These are phyloP conservation scores for Mediolabrus comicus DNA, from an alignment of 108 stramenopile species.

Conservation along the genomic window DNA sequence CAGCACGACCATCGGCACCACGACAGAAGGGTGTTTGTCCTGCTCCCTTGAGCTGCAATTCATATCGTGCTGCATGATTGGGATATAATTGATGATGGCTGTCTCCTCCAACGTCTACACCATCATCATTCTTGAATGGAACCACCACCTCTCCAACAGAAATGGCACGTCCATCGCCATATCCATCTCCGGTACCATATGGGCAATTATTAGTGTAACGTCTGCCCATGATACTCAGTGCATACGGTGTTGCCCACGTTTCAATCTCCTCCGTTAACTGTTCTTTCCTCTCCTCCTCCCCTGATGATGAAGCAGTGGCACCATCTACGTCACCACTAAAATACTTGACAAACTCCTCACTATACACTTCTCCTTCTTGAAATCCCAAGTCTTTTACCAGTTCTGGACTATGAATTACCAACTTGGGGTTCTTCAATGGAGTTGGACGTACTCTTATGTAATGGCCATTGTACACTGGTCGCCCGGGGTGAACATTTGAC, in stretches of 20 bases:
- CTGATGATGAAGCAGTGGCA: not conserved
- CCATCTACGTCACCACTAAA: conserved; percentile 67
- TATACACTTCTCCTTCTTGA: conserved; percentile 37
- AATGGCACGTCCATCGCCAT: conserved; percentile 90
- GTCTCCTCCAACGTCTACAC: not conserved
- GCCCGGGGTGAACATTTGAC: conserved; percentile 17
- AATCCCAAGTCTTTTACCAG: conserved; percentile 52
- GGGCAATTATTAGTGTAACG: conserved; percentile 78
- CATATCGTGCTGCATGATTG: conserved; percentile 46
- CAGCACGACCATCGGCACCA: conserved; percentile 94
- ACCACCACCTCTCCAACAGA: conserved; percentile 67
- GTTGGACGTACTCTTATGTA: conserved; percentile 73
- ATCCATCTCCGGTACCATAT: conserved; percentile 83
- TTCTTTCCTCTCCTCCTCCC: not conserved
- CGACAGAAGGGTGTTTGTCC: conserved; percentile 95
- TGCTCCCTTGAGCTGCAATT: conserved; percentile 96
- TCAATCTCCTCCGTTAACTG: not conserved
- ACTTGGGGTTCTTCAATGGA: conserved; percentile 59
- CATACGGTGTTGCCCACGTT: conserved; percentile 91
- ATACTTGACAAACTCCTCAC: conserved; percentile 63
- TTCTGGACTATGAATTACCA: conserved; percentile 55
- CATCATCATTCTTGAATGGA: not conserved
- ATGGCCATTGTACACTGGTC: conserved; percentile 82
- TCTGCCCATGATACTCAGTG: conserved; percentile 80
- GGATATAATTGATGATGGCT: conserved; percentile 11